phyloP scores from a whole-genome alignment of 1,284 basidiomycete genomes.

The Ceratobasidium sp. region DNA sequence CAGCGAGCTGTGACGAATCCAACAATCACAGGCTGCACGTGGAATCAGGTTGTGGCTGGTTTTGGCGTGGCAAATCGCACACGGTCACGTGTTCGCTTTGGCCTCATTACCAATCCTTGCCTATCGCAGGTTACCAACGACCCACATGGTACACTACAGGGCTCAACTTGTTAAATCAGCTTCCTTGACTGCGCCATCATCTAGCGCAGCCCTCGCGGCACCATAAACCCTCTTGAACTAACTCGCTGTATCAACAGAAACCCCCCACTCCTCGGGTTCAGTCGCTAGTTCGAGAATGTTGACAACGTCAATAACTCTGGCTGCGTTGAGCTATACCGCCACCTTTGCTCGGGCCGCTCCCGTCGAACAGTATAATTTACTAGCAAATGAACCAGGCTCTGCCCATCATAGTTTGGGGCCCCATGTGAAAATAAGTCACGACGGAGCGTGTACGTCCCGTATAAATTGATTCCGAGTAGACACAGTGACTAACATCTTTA shows the following conservation, averaged over 20 bases:
- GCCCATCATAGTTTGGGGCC: background rate
- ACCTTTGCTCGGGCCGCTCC: background rate
- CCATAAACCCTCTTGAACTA: too few species aligned
- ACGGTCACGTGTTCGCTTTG: background rate
- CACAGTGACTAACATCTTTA: background rate
- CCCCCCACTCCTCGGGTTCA: background rate
- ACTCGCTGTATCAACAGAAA: background rate
- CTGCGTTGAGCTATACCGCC: background rate
- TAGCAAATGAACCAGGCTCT: background rate
- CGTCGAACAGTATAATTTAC: background rate
- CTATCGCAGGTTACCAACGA: background rate
- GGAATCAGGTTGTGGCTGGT: too few species aligned
- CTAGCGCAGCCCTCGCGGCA: background rate
- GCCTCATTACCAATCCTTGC: background rate
- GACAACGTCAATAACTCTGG: background rate
- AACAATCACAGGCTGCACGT: too few species aligned
- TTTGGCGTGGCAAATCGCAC: too few species aligned
- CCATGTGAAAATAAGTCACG: background rate
- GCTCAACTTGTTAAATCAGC: background rate
- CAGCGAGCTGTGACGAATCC: too few species aligned
- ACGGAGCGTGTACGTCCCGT: constrained; percentile 1
- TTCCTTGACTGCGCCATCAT: constrained; percentile 18
- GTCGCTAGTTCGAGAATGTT: background rate
- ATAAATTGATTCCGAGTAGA: background rate
- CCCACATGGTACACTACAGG: constrained; percentile 5